Percentiles rank a stretch among this genome's conserved stretches.
Evolutionary conservation across 306 rosid genomes (phyloP).

Genomic region (Begonia masoniana): DNA sequence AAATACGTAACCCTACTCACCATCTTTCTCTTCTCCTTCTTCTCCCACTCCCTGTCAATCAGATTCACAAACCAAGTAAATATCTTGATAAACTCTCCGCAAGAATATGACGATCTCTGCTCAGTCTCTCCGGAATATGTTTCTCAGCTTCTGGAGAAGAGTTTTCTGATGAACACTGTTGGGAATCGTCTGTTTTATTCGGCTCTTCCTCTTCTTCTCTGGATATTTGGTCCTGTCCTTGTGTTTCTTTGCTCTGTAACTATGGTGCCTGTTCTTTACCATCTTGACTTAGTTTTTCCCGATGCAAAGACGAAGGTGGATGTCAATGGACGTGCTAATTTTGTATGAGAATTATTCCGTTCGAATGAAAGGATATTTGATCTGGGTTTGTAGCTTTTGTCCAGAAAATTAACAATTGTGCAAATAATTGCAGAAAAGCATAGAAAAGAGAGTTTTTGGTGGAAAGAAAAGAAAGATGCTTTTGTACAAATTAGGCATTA

Average conservation of each 20-base stretch:
- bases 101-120: conserved; percentile 22
- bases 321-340: conserved; percentile 1
- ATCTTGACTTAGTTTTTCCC: conserved; percentile 51
- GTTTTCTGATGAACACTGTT: conserved; percentile 54
- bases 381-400: no score
- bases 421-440: no score
- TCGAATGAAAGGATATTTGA: no score
- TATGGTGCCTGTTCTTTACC: conserved; percentile 74
- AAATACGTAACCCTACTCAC: conserved; percentile 72
- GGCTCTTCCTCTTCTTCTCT: conserved; percentile 65
- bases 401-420: no score
- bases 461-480: no score
- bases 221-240: conserved; percentile 91
- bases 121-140: conserved; percentile 45
- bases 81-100: conserved; percentile 68
- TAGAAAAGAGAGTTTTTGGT: no score
- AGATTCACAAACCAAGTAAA: conserved; percentile 83
- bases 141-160: conserved; percentile 56
- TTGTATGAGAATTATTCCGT: conserved; percentile 1
- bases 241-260: conserved; percentile 59
- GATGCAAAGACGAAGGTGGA: conserved; percentile 9
- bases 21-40: conserved; percentile 70
- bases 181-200: conserved; percentile 81
- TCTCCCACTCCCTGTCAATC: conserved; percentile 82
- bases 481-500: no score